Evolutionary conservation across 2,329 filamentous ascomycete genomes (phyloP), one percentile per base, ranked within the genome.

Genomic region (Neodidymelliopsis sp.): DNA sequence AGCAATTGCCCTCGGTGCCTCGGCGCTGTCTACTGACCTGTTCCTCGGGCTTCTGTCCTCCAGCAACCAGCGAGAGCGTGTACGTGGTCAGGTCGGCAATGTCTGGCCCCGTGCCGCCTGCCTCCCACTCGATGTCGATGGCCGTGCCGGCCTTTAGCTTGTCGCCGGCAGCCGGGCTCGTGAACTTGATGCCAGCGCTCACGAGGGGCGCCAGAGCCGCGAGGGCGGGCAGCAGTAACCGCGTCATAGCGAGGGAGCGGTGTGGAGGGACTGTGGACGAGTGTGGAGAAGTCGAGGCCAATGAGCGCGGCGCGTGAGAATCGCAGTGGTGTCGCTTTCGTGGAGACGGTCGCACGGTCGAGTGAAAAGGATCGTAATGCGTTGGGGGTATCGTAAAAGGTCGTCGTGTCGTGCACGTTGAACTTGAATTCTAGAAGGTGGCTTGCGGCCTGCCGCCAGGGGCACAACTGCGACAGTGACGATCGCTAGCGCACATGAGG

Each of bases 51-150:
- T 43, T 23, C 15, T 47, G 20, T 37, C 84, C 83, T 44, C 85
- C 85, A 6, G 82, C 80, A 61, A 82, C 83, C 16, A 89, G 73
- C 57, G 80, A 81, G 36, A 89, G 69, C 52, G 81, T 74, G 67
- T 84, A 89, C 13, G 76, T 75, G 2, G 72, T 67, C 30, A 86
- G 73, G 47, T 81, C 75, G 6, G 77, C 63, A 25, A 85, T 65
- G 3, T 72, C 63, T 2, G 84, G 82, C 31, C 75, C 69, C 15
- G 71, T 71, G 29, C 80, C 80, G 20, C 78, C 79, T 13, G 86
- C 83, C 49, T 76, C 74, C 84, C 84, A 87, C 56, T 77, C 72
- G 13, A 85, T 74, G 4, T 75, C 76, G 36, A 88, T 74, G 11
- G 77, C 66, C 42, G 77, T 73, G 34, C 80, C 82, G 12, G 75